These are phyloP conservation scores for Teratosphaeriaceae sp. DNA, from an alignment of 2,329 filamentous ascomycete species.

Conservation along the genomic window DNA sequence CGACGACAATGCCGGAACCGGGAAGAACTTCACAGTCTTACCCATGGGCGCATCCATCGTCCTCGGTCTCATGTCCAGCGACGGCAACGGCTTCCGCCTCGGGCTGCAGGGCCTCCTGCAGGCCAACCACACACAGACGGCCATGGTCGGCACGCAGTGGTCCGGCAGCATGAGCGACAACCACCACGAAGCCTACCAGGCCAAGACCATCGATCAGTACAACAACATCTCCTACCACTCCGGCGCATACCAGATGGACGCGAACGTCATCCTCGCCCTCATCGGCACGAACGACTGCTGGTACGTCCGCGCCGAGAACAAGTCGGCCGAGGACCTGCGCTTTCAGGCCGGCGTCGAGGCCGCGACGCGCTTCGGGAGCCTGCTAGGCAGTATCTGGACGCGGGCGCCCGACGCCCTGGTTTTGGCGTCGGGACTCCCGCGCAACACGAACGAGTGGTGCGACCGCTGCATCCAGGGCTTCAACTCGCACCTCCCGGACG, in stretches of 20 bases:
- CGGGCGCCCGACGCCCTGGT: slow-evolving; percentile 2
- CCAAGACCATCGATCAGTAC: slow-evolving; percentile 2
- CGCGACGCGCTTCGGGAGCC: neutral
- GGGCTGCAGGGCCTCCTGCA: slow-evolving; percentile 7
- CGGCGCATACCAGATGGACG: slow-evolving; percentile 3
- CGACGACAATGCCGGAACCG: too few species aligned
- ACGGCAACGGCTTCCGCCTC: slow-evolving; percentile 11
- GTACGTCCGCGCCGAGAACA: neutral
- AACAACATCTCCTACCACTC: slow-evolving; percentile 5
- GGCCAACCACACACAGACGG: slow-evolving; percentile 4
- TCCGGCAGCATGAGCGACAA: slow-evolving; percentile 10
- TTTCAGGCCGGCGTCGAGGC: neutral
- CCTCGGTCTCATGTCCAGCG: slow-evolving; percentile 23
- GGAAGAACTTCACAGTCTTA: slow-evolving; percentile 20
- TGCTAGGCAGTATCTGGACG: slow-evolving; percentile 1
- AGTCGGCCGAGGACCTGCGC: neutral
- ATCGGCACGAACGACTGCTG: slow-evolving; percentile 9
- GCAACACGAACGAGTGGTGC: slow-evolving; percentile 1
- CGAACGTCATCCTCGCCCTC: slow-evolving; percentile 6
- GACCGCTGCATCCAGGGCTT: slow-evolving; percentile 2
- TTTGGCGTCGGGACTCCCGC: slow-evolving; percentile 1
- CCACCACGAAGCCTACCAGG: slow-evolving; percentile 5
- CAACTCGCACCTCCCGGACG: neutral
- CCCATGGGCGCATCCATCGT: slow-evolving; percentile 36
- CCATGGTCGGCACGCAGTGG: slow-evolving; percentile 8